Conservation (phyloP, 768 basidiomycete genomes). For the Zangia roseola region DNA sequence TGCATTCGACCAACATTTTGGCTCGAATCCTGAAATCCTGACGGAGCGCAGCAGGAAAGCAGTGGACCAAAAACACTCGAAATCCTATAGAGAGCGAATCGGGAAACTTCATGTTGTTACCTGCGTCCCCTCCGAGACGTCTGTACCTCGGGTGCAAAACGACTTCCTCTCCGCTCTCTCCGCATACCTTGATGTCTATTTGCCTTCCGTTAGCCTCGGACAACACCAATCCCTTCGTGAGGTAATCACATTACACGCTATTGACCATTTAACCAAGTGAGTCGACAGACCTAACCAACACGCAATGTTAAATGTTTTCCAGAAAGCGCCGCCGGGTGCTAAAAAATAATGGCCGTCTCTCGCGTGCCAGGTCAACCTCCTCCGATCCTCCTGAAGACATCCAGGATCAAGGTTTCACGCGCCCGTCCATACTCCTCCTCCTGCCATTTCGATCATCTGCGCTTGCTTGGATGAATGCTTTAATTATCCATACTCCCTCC, state of each 20-base stretch:
- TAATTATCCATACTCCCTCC: slow-evolving; percentile 73
- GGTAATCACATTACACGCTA: slow-evolving; percentile 70
- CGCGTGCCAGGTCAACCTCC: slow-evolving; percentile 60
- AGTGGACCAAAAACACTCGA: slow-evolving; percentile 62
- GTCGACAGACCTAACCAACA: neutral
- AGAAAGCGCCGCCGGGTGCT: slow-evolving; percentile 90
- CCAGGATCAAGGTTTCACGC: slow-evolving; percentile 97
- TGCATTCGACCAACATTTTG: slow-evolving; percentile 76
- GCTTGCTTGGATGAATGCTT: slow-evolving; percentile 74
- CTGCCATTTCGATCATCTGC: slow-evolving; percentile 93
- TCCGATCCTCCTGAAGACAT: slow-evolving; percentile 66
- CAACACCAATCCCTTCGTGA: slow-evolving; percentile 64
- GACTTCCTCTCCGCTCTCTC: slow-evolving; percentile 65
- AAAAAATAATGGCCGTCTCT: slow-evolving; percentile 93
- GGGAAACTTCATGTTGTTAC: slow-evolving; percentile 56
- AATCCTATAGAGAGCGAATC: slow-evolving; percentile 41
- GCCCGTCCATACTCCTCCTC: slow-evolving; percentile 89
- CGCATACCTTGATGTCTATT: slow-evolving; percentile 73
- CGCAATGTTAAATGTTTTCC: slow-evolving; percentile 4
- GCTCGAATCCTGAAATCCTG: slow-evolving; percentile 50
- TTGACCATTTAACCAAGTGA: slow-evolving; percentile 91
- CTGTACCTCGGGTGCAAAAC: slow-evolving; percentile 53
- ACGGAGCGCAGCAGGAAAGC: slow-evolving; percentile 48
- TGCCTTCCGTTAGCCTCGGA: slow-evolving; percentile 65
- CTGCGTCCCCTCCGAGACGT: slow-evolving; percentile 43